Evolutionary conservation across 108 stramenopile genomes (phyloP).

Genomic region (Pseudonitzschia multistriata): DNA sequence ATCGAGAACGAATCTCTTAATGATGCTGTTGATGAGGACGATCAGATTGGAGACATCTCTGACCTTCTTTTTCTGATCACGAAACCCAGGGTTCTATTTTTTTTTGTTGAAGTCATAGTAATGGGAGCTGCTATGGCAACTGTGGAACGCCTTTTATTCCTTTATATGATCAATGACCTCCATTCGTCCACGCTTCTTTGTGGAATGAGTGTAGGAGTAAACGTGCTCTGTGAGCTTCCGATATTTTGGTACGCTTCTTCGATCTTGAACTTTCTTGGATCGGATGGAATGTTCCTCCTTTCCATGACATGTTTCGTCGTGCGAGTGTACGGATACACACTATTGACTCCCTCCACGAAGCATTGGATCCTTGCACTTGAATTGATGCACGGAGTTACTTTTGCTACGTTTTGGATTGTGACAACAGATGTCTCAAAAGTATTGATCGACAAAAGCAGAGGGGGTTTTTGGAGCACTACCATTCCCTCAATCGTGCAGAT

Average conservation of each 20-base stretch:
- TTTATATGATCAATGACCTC: slow-evolving; percentile 44
- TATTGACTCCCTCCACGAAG: slow-evolving; percentile 34
- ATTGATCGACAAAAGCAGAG: slow-evolving; percentile 32
- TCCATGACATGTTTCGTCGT: slow-evolving; percentile 38
- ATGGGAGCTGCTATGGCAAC: slow-evolving; percentile 53
- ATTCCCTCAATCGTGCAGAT: slow-evolving; percentile 44
- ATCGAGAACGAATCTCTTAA: background rate
- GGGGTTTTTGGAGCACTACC: slow-evolving; percentile 37
- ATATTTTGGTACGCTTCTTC: slow-evolving; percentile 40
- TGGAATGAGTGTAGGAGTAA: slow-evolving; percentile 38
- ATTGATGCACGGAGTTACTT: slow-evolving; percentile 40
- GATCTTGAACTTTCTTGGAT: slow-evolving; percentile 28
- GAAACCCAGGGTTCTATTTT: slow-evolving; percentile 29
- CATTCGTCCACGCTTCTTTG: slow-evolving; percentile 35
- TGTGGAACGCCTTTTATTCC: slow-evolving; percentile 42
- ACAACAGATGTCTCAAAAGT: slow-evolving; percentile 38
- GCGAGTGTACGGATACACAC: slow-evolving; percentile 44
- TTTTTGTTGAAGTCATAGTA: slow-evolving; percentile 36
- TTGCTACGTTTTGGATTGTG: slow-evolving; percentile 41
- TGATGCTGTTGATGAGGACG: background rate
- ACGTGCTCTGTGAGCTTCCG: slow-evolving; percentile 40
- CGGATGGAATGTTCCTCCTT: slow-evolving; percentile 34
- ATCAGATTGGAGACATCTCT: background rate
- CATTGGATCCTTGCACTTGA: slow-evolving; percentile 36
- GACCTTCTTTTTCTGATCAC: slow-evolving; percentile 26